A percentile compares a stretch with the other conserved stretches of the same genome.
phyloP scores from a whole-genome alignment of 2,329 filamentous ascomycete genomes.

The Aureobasidium sp. region DNA sequence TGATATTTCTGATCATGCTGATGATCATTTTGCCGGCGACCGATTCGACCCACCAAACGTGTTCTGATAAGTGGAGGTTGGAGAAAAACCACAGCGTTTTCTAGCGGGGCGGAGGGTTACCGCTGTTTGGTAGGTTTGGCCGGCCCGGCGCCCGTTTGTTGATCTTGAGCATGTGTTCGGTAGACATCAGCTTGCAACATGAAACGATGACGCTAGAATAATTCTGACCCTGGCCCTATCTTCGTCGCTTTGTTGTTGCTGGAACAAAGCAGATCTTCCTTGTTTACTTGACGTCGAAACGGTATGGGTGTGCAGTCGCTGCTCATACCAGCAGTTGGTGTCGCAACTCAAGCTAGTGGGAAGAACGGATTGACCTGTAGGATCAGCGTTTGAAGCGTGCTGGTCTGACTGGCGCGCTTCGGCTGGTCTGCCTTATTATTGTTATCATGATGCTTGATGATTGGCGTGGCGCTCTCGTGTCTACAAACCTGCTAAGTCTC shows the following conservation, averaged over 20 bases:
- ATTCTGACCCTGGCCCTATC: background rate
- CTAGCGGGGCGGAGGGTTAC: constrained; percentile 1
- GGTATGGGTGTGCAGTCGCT: background rate
- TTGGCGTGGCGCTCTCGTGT: constrained; percentile 5
- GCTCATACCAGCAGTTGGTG: background rate
- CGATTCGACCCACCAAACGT: background rate
- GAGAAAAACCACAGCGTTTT: background rate
- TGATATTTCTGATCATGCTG: background rate
- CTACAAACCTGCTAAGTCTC: constrained; percentile 7
- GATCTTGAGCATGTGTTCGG: constrained; percentile 3
- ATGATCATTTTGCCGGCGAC: background rate
- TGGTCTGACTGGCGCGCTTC: constrained; percentile 10
- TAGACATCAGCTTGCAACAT: constrained; percentile 3
- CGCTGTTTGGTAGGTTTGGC: background rate
- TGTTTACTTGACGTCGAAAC: background rate
- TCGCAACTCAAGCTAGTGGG: background rate
- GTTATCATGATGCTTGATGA: background rate
- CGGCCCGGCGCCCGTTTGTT: constrained; percentile 5
- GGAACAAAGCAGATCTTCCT: background rate
- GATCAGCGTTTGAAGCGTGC: constrained; percentile 1
- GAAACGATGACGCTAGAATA: constrained; percentile 9
- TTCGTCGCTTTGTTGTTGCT: background rate
- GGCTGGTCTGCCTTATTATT: constrained; percentile 3
- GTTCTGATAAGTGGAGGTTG: background rate
- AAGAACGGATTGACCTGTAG: background rate